phyloP scores from a whole-genome alignment of 2,329 filamentous ascomycete genomes.

The Trichoderma endophyticum region DNA sequence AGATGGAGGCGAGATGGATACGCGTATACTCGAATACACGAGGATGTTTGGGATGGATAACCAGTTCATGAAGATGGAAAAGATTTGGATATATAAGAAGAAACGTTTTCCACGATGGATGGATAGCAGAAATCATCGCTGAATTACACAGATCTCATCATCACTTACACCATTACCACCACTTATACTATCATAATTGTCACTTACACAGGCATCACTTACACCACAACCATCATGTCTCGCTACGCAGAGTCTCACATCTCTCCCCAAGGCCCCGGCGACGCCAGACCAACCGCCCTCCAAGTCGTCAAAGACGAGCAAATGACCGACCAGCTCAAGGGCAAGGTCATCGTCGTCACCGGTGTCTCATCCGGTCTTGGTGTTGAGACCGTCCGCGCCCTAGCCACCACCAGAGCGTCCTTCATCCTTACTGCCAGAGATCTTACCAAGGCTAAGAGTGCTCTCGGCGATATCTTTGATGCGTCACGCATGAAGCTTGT shows the following conservation, averaged over 20 bases:
- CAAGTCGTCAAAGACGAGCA: slow-evolving; percentile 35
- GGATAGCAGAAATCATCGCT: neutral
- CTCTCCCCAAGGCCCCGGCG: slow-evolving; percentile 28
- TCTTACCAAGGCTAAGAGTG: slow-evolving; percentile 31
- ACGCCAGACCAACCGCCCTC: slow-evolving; percentile 32
- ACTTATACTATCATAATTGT: neutral
- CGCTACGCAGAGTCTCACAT: slow-evolving; percentile 23
- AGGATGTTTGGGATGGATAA: neutral
- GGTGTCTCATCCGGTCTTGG: slow-evolving; percentile 38
- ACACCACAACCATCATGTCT: neutral
- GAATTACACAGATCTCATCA: neutral
- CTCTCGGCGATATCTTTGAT: slow-evolving; percentile 24
- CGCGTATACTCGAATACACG: neutral
- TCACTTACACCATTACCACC: neutral
- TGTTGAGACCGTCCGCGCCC: slow-evolving; percentile 37
- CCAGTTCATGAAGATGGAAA: neutral
- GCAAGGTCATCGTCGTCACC: slow-evolving; percentile 38
- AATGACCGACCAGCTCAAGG: slow-evolving; percentile 26
- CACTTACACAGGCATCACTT: neutral
- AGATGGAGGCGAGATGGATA: neutral
- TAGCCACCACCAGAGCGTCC: slow-evolving; percentile 36
- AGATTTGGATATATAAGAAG: neutral
- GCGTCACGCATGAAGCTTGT: slow-evolving; percentile 11
- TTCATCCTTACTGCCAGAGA: slow-evolving; percentile 37
- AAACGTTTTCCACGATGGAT: neutral